Evolutionary conservation across 129 eudicot species (phyloP).

Genomic region (Pulicaria dysenterica): DNA sequence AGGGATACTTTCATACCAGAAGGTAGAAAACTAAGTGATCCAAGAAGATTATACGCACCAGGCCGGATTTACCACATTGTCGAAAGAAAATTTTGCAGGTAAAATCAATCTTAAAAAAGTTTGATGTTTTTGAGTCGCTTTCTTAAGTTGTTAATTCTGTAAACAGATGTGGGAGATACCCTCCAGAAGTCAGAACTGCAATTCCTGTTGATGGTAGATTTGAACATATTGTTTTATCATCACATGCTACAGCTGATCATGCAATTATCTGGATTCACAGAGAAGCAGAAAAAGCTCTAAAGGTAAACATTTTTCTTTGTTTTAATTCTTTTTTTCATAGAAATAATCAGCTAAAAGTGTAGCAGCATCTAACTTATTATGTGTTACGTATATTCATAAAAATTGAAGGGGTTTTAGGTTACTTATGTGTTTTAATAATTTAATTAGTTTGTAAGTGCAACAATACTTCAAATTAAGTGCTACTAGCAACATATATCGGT

Average conservation of each 20-base stretch:
- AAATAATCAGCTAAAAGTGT: too few species aligned
- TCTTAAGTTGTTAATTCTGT: neutral
- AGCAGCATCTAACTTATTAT: too few species aligned
- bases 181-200: conserved; percentile 95
- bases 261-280: conserved; percentile 78
- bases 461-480: too few species aligned
- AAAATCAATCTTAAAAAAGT: neutral
- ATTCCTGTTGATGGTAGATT: conserved; percentile 97
- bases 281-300: conserved; percentile 77
- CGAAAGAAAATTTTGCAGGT: conserved; percentile 90
- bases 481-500: too few species aligned
- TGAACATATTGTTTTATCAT: conserved; percentile 86
- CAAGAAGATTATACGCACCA: conserved; percentile 89
- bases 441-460: too few species aligned
- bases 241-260: conserved; percentile 84
- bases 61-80: conserved; percentile 93
- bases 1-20: conserved; percentile 92
- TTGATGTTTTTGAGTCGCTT: neutral
- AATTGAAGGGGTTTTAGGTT: too few species aligned
- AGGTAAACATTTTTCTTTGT: conserved; percentile 36
- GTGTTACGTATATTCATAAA: too few species aligned
- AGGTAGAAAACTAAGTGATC: conserved; percentile 74
- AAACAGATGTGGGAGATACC: conserved; percentile 87
- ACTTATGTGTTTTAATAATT: too few species aligned
- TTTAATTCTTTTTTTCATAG: too few species aligned